Conservation (phyloP, 2,329 filamentous ascomycete genomes). For the Trichoderma gracile region DNA sequence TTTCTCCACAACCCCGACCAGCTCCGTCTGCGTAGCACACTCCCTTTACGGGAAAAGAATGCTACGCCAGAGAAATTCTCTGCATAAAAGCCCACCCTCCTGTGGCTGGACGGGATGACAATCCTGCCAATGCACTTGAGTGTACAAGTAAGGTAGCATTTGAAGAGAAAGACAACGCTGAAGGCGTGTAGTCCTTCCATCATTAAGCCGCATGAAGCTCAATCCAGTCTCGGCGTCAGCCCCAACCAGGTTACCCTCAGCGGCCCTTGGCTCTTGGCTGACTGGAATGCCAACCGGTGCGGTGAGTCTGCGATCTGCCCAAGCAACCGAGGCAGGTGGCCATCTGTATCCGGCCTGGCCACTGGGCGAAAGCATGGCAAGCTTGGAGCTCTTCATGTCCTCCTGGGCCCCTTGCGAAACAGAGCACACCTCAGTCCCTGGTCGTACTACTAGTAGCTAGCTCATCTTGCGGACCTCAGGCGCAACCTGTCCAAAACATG, state of each 20-base stretch:
- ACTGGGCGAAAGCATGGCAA: neutral
- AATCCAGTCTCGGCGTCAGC: neutral
- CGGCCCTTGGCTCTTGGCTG: neutral
- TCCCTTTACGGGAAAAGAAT: neutral
- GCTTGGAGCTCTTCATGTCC: neutral
- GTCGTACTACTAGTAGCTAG: neutral
- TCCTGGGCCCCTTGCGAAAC: slow-evolving; percentile 1
- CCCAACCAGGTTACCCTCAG: neutral
- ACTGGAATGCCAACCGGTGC: neutral
- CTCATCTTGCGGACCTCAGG: neutral
- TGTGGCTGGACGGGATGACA: neutral
- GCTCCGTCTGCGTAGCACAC: neutral
- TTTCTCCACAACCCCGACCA: neutral
- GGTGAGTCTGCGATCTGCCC: neutral
- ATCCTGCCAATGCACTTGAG: neutral
- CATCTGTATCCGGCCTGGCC: neutral
- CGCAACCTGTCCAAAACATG: neutral
- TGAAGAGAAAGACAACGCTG: too few relatives aligned
- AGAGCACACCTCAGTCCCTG: neutral
- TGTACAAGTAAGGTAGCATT: neutral
- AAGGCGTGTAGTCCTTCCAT: neutral
- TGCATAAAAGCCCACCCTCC: neutral
- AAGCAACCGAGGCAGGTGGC: neutral
- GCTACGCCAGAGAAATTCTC: neutral
- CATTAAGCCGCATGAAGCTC: neutral